Percentiles rank a stretch among this genome's conserved stretches.
phyloP scores from a whole-genome alignment of 106 monocot species.

The Platanthera guangdongensis region DNA sequence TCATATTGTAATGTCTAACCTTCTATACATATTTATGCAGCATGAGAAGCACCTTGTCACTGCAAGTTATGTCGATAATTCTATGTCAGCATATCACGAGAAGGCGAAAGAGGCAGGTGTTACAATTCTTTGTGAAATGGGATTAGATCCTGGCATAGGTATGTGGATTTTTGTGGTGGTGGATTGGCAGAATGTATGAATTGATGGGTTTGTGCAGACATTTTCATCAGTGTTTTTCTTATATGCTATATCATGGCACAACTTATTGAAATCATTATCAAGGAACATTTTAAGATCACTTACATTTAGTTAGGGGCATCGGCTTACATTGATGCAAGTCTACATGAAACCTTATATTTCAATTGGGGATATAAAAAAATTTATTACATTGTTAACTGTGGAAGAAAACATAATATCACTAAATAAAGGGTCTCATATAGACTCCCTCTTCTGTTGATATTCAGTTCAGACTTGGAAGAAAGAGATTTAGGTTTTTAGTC shows the following conservation, averaged over 20 bases:
- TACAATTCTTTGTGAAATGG: conserved; percentile 91
- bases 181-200: background rate
- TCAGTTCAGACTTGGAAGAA: background rate
- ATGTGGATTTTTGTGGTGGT: background rate
- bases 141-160: conserved; percentile 99
- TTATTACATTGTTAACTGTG: background rate
- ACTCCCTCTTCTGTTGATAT: background rate
- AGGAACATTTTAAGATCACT: no score
- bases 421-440: background rate
- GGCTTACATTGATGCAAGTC: background rate
- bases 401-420: background rate
- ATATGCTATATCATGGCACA: no score
- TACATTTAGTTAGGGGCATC: background rate
- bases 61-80: conserved; percentile 88
- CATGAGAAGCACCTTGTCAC: conserved; percentile 85
- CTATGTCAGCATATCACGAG: conserved; percentile 62
- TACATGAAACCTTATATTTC: background rate
- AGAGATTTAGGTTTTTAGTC: background rate
- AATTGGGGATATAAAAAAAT: background rate
- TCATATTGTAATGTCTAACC: background rate
- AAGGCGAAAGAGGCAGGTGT: conserved; percentile 69
- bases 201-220: background rate
- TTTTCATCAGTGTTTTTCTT: no score
- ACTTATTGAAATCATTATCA: no score
- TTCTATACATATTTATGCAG: conserved; percentile 20